These are phyloP conservation scores for Meira miltonrushii DNA, from an alignment of 1,284 basidiomycete species.

Conservation along the genomic window DNA sequence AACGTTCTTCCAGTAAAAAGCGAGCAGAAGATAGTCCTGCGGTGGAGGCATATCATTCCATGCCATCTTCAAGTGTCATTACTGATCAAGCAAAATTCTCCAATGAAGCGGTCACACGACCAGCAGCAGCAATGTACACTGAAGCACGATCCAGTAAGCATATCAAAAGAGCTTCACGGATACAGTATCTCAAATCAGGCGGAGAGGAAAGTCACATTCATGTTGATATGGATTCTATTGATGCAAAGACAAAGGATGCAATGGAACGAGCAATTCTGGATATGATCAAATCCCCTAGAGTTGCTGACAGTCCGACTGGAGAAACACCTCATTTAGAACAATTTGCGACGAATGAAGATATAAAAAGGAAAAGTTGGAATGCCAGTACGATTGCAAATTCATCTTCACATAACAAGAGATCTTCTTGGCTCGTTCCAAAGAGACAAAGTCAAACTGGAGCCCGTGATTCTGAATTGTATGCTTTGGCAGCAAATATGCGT, in stretches of 20 bases:
- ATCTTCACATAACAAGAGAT: not conserved
- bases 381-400: not conserved
- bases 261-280: not conserved
- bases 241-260: too few relatives aligned
- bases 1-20: too few relatives aligned
- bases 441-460: not conserved
- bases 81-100: not conserved
- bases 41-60: not conserved
- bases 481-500: not conserved
- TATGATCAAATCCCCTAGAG: not conserved
- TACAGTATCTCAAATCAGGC: not conserved
- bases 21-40: too few relatives aligned
- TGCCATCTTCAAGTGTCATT: constrained; percentile 4
- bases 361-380: constrained; percentile 4
- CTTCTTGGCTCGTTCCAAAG: constrained; percentile 9
- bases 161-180: not conserved
- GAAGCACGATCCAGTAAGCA: constrained; percentile 4
- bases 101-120: not conserved
- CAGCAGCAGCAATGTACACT: not conserved
- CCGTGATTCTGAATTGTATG: not conserved
- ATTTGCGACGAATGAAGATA: not conserved
- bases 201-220: not conserved
- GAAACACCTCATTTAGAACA: not conserved
- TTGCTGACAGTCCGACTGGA: not conserved
- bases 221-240: not conserved